These are phyloP conservation scores for Zygoascus hellenicus DNA, from an alignment of 1,139 yeast genomes.

Conservation along the genomic window DNA sequence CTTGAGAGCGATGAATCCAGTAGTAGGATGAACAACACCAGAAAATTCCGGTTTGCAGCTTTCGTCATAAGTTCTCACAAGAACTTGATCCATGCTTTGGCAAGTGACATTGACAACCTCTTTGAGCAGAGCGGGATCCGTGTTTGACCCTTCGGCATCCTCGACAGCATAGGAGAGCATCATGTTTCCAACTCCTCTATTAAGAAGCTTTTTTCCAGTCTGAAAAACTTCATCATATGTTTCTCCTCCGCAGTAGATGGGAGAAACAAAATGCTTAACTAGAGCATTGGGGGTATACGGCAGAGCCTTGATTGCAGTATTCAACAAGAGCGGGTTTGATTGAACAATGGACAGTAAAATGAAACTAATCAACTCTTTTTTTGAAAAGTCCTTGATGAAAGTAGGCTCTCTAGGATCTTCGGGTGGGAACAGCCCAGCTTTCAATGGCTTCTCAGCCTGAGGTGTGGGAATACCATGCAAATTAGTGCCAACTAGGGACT, in stretches of 20 bases:
- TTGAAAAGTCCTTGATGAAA: conserved; percentile 22
- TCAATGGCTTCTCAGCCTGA: background rate
- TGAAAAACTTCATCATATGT: conserved; percentile 58
- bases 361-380: conserved; percentile 26
- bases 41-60: background rate
- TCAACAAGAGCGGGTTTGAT: conserved; percentile 30
- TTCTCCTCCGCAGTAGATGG: conserved; percentile 90
- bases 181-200: conserved; percentile 84
- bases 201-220: conserved; percentile 61
- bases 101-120: conserved; percentile 60
- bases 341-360: conserved; percentile 32
- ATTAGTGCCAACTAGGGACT: too few relatives aligned
- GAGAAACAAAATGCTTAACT: conserved; percentile 68
- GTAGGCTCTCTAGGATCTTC: conserved; percentile 7
- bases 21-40: conserved; percentile 45
- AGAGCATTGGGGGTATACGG: conserved; percentile 57
- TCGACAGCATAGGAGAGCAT: conserved; percentile 92
- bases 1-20: conserved; percentile 63
- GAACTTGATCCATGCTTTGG: conserved; percentile 59
- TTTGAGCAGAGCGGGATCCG: conserved; percentile 39
- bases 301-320: conserved; percentile 31
- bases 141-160: conserved; percentile 53
- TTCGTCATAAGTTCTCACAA: conserved; percentile 66
- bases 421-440: conserved; percentile 3
- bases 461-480: too few relatives aligned